Evolutionary conservation across 1,284 basidiomycete species (phyloP).

Genomic region (Boletus austroedulis): DNA sequence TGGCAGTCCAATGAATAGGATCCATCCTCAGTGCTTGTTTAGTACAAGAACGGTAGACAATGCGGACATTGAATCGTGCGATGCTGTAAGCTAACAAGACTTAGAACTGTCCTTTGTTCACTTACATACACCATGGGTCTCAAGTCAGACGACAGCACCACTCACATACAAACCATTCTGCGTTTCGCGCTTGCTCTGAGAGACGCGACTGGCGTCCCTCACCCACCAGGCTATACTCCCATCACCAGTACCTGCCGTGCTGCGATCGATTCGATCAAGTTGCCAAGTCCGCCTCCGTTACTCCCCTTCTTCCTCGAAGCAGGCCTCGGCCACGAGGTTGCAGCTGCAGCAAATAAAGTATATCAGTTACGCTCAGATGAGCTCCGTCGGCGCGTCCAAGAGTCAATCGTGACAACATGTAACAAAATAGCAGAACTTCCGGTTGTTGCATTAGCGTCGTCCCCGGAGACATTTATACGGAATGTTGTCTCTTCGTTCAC

Average conservation of each 20-base stretch:
- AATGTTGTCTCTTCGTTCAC: neutral
- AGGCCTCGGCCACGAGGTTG: neutral
- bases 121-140: neutral
- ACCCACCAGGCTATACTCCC: neutral
- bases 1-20: neutral
- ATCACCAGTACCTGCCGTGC: no score
- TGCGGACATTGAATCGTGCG: constrained; percentile 16
- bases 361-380: neutral
- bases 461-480: rapidly evolving
- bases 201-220: neutral
- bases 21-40: no score
- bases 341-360: neutral
- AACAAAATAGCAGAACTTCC: neutral
- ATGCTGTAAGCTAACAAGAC: neutral
- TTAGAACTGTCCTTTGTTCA: no score
- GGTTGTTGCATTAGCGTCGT: rapidly evolving
- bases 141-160: neutral
- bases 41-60: constrained; percentile 2
- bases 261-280: neutral
- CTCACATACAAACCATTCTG: neutral
- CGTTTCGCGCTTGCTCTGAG: neutral
- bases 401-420: neutral
- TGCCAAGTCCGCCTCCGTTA: constrained; percentile 1
- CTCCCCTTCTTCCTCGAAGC: constrained; percentile 1
- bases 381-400: neutral